Evolutionary conservation across 106 monocot genomes (phyloP), one percentile per base, ranked within the genome.

Genomic region (Acorus gramineus): DNA sequence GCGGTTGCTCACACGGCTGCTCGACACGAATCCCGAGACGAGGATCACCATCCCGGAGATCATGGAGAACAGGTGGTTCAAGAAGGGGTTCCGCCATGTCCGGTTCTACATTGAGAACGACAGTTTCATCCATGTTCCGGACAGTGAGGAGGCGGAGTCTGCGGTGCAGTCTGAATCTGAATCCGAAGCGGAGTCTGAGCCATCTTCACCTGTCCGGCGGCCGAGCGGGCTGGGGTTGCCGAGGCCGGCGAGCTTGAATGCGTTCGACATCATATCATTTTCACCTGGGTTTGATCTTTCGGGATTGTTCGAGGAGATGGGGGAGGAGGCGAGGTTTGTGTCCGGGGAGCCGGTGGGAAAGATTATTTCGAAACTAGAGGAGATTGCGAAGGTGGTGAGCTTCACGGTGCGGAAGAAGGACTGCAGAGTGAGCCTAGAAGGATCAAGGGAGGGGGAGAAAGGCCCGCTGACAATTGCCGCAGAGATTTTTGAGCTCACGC

Each of bases 11-110:
- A 42, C 14, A 6, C 69, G 76, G 10, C 72, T 87, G 7, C 79
- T 87, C 10, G 83, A 87, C 49, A 80, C 80, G 1, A 80, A 84
- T 62, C 83, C 83, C 3, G 74, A 53, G 9, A 83, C 80, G 0
- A 50, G 87, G 4, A 52, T 80, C 62, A 66, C 80, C 53, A 62
- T 83, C 43, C 69, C 74, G 4, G 72, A 62, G 0, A 47, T 87
- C 2, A 52, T 66, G 70, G 66, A 78, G 4, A 60, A 66, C 4
- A 58, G 74, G 0, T 81, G 75, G 69, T 78, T 78, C 72, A 68
- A 64, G 68, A 72, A 78, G 12, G 78, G 68, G 4, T 78, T 72
- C 57, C 71, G 58, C 5, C 64, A 50, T 12, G 49, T 63, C 48
- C 61, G 60, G 3, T 74, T 74, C 53, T 67, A 66, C 47, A 14